Base-by-base conservation (phyloP, 441 rosid species). In the Theobroma grandiflorum region DNA sequence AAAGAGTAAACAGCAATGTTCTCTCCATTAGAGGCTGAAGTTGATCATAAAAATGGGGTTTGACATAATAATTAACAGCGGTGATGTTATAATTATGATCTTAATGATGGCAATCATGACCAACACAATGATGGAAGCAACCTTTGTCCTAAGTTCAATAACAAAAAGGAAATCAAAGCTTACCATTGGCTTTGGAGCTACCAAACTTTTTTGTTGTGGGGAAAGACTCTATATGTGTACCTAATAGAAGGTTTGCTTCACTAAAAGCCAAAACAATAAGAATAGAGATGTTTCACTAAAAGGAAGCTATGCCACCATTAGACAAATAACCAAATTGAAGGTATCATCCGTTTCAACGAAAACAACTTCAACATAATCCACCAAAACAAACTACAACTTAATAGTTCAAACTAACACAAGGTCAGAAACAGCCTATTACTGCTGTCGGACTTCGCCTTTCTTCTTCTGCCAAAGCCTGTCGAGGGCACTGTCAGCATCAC, bases 401-500 rank as follows among this genome's bases (percentile, higher is more conserved):
- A n/a, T 11, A 69, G 49, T 72, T 26, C 3, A 8, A 33, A 61
- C 77, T 49, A 66, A 38, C 52, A 83, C 49, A 35, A 43, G 9
- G 42, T 57, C n/a, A 14, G 33, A 15, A 57, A 16, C n/a, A 47
- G 43, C 59, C 47, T 5, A 4, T 42, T 78, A 84, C 69, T 84
- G 79, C 81, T 94, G 96, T 69, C 87, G 85, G 40, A 88, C 69
- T 80, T 96, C 98, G 40, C 83, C 85, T 78, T 86, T 94, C 91
- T 93, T 94, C 93, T 92, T 94, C 81, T 88, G 93, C 97, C 97
- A 94, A 12, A 94, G 96, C 89, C 98, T 89, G 87, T 96, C 98
- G 0, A 94, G 57, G 12, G 88, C 97, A 82, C 99, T 92, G 83
- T 96, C 98, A 3, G 94, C 99, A 58, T 96, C 98, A 58, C 98